Evolutionary conservation across 371 early-diverging fungal species (phyloP).

Genomic region (Lichtheimia hyalospora): DNA sequence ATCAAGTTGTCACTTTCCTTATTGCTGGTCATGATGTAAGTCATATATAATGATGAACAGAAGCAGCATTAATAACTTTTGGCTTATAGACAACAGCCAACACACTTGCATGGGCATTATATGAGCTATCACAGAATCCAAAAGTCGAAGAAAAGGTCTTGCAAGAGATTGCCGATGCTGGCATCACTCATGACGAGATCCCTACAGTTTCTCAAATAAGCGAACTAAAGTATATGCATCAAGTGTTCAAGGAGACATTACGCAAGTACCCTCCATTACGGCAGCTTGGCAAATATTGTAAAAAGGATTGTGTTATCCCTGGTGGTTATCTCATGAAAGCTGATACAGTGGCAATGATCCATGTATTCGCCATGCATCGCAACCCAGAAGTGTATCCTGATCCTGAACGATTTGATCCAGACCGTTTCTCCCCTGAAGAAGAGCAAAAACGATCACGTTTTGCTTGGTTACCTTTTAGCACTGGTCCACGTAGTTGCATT

Average conservation of each 20-base stretch:
- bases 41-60: background rate
- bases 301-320: slow-evolving; percentile 50
- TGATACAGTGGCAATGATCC: slow-evolving; percentile 15
- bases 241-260: slow-evolving; percentile 54
- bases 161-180: slow-evolving; percentile 53
- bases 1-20: slow-evolving; percentile 58
- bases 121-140: slow-evolving; percentile 44
- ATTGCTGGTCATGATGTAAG: slow-evolving; percentile 54
- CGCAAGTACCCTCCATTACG: slow-evolving; percentile 54
- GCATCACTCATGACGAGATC: slow-evolving; percentile 33
- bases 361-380: slow-evolving; percentile 42
- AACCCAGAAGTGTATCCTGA: slow-evolving; percentile 46
- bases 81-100: slow-evolving; percentile 33
- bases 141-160: slow-evolving; percentile 39
- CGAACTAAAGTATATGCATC: slow-evolving; percentile 40
- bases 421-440: slow-evolving; percentile 54
- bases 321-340: slow-evolving; percentile 41
- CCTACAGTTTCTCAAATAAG: slow-evolving; percentile 47
- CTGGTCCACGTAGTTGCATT: slow-evolving; percentile 48
- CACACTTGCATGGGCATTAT: slow-evolving; percentile 54
- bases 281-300: slow-evolving; percentile 44
- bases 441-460: slow-evolving; percentile 51
- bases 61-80: no score
- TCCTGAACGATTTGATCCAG: slow-evolving; percentile 52
- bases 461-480: slow-evolving; percentile 60